Percentiles rank a stretch among this genome's conserved stretches.
These are phyloP conservation scores for Scheffersomyces titani DNA, from an alignment of 1,139 yeast species.

Conservation along the genomic window DNA sequence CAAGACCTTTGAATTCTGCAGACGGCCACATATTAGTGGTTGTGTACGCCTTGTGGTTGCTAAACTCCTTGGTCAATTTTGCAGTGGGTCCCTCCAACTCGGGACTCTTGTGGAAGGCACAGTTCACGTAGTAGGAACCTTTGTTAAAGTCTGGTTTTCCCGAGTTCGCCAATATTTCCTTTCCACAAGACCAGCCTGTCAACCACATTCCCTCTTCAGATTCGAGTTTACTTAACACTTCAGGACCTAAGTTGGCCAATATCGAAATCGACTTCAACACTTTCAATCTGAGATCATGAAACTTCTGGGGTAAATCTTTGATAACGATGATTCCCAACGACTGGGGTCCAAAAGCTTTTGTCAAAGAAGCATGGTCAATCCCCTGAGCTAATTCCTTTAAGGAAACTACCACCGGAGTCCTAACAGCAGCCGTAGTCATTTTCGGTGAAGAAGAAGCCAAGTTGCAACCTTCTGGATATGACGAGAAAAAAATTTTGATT, in stretches of 20 bases:
- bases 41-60: constrained; percentile 46
- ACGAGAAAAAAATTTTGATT: background rate
- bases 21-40: constrained; percentile 58
- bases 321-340: constrained; percentile 58
- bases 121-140: constrained; percentile 63
- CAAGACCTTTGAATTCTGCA: constrained; percentile 18
- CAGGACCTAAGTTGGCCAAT: constrained; percentile 44
- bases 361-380: constrained; percentile 29
- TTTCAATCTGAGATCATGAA: constrained; percentile 35
- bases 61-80: constrained; percentile 29
- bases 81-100: constrained; percentile 47
- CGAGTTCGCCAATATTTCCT: constrained; percentile 43
- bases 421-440: background rate
- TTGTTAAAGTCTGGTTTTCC: constrained; percentile 52
- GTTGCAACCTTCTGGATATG: background rate
- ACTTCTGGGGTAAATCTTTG: constrained; percentile 42
- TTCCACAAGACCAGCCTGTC: constrained; percentile 70
- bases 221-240: constrained; percentile 40
- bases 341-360: constrained; percentile 56
- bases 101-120: constrained; percentile 53
- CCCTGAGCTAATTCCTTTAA: constrained; percentile 37
- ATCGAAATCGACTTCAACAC: constrained; percentile 49
- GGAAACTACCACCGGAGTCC: constrained; percentile 32
- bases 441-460: background rate
- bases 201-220: constrained; percentile 51